These are phyloP conservation scores for Saccharomyces kudriavzevii DNA, from an alignment of 805 yeast genomes.

Conservation along the genomic window DNA sequence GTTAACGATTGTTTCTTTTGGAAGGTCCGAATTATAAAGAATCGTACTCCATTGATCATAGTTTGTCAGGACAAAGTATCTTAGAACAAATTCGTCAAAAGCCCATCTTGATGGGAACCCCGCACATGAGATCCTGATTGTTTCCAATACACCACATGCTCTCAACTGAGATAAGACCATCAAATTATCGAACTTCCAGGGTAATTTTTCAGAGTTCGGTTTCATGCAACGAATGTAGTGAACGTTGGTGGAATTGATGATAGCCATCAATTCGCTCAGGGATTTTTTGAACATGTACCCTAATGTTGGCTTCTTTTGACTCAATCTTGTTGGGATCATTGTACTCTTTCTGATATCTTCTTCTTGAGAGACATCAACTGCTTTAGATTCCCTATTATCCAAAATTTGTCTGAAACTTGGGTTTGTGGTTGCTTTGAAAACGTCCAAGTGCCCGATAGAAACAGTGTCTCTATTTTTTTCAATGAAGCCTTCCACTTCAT, in stretches of 20 bases:
- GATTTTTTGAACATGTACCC: conserved; percentile 93
- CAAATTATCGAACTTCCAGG: conserved; percentile 92
- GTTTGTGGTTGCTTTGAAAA: conserved; percentile 62
- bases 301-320: conserved; percentile 77
- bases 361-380: conserved; percentile 33
- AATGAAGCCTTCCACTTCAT: conserved; percentile 89
- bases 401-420: conserved; percentile 58
- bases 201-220: conserved; percentile 87
- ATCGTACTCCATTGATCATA: conserved; percentile 61
- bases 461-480: conserved; percentile 97
- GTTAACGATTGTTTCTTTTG: conserved; percentile 46
- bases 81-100: conserved; percentile 82
- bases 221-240: conserved; percentile 96
- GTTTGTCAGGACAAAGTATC: conserved; percentile 75
- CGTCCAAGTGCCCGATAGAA: conserved; percentile 88
- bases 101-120: conserved; percentile 97
- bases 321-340: conserved; percentile 31
- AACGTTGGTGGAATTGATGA: conserved; percentile 89
- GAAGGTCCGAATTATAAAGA: conserved; percentile 38
- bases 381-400: conserved; percentile 48
- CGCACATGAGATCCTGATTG: conserved; percentile 92
- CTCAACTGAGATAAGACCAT: conserved; percentile 95
- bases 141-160: conserved; percentile 97
- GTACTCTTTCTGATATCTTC: conserved; percentile 37
- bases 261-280: conserved; percentile 82